Base-by-base conservation (phyloP, 2,329 filamentous ascomycete genomes). In the Zelopaecilomyces penicillatus region DNA sequence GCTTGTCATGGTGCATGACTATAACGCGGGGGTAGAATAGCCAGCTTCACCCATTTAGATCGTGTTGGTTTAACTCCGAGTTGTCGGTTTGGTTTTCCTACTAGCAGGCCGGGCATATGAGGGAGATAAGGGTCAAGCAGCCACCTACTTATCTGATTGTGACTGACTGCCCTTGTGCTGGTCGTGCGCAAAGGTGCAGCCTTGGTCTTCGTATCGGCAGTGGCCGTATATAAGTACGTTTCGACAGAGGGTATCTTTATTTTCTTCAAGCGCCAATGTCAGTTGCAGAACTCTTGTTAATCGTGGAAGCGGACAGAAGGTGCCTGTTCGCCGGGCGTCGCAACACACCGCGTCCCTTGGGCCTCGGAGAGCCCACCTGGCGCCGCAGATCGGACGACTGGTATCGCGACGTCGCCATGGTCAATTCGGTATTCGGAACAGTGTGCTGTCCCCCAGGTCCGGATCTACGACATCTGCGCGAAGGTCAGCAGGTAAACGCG, bases 181-280 rank as follows among this genome's bases (percentile, higher is more conserved):
- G 54, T 93, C 87, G 67, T 95, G 89, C 60, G 89, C 93, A 68
- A 94, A 95, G 53, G 85, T 82, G 67, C 89, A 95, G 68, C 87
- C 88, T 68, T 87, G 83, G 61, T 94, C 87, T 69, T 94, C 87
- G 66, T 89, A 95, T 52, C 88, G 84, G 65, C 89, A 96, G 66
- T 91, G 86, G 45, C 89, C 89, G 64, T 95, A 95, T 57, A 96
- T 95, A 50, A 89, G 78, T 50, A 96, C 84, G 67, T 96, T 95
- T 60, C 89, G 84, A 68, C 89, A 96, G 46, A 91, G 76, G 5
- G 87, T 95, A 62, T 94, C 89, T 68, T 91, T 94, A 64, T 85
- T 86, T 68, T 87, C 83, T 85, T 53, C 46, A 37, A 26, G 35
- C 12, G 42, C 46, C 33, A 51, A 41, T 34, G 37, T 39, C 44